phyloP scores from a whole-genome alignment of 2,329 filamentous ascomycete species.

The Ophiosphaerella korrae region DNA sequence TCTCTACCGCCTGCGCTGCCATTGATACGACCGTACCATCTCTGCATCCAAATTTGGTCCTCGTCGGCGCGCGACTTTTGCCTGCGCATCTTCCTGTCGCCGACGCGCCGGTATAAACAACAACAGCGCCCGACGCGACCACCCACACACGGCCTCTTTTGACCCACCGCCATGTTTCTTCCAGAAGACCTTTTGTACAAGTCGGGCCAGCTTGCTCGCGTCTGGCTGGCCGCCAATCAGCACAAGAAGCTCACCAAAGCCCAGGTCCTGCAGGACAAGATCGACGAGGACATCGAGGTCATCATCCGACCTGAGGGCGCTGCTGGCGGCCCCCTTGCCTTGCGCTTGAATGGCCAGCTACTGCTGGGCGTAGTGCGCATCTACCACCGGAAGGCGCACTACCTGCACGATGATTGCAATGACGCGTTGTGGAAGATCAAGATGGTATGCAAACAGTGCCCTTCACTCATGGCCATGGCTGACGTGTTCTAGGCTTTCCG shows the following conservation, averaged over 20 bases:
- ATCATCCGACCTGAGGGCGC: conserved; percentile 75
- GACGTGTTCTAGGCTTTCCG: conserved; percentile 72
- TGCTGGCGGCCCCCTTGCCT: conserved; percentile 84
- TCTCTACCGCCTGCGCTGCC: conserved; percentile 20
- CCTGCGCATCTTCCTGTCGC: conserved; percentile 28
- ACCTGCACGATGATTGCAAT: conserved; percentile 95
- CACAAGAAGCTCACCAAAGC: conserved; percentile 98
- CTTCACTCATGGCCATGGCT: conserved; percentile 9
- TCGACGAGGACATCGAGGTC: conserved; percentile 90
- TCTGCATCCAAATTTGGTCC: conserved; percentile 14
- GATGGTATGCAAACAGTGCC: conserved; percentile 66
- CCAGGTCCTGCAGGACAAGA: conserved; percentile 91
- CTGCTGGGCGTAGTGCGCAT: conserved; percentile 95
- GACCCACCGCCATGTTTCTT: conserved; percentile 78
- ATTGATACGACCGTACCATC: conserved; percentile 29
- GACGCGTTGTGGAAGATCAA: conserved; percentile 98
- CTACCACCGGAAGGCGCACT: conserved; percentile 95
- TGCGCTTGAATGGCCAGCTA: conserved; percentile 91
- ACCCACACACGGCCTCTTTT: conserved; percentile 12
- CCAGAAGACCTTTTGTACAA: conserved; percentile 94
- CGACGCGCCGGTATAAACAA: conserved; percentile 44
- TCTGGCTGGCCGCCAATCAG: conserved; percentile 97
- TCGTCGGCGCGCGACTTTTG: conserved; percentile 28
- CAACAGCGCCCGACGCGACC: conserved; percentile 32
- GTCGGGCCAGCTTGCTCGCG: conserved; percentile 93